Evolutionary conservation across 2,329 filamentous ascomycete genomes (phyloP).

Genomic region (Colletotrichum lini): DNA sequence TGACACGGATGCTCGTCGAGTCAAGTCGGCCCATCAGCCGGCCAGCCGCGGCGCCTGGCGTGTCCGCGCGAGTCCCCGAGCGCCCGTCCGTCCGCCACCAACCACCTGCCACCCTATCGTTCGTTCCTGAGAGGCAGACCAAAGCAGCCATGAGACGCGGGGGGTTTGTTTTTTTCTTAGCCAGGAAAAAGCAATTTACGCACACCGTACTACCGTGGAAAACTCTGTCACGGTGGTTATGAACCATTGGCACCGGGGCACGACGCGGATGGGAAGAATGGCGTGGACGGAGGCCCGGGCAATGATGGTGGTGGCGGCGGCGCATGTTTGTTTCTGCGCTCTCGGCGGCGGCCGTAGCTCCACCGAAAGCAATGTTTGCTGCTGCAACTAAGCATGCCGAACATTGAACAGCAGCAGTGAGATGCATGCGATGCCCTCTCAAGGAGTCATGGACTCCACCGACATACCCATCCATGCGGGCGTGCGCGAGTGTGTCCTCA

Average conservation of each 20-base stretch:
- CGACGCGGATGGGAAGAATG: background rate
- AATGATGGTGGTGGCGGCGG: conserved; percentile 7
- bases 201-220: background rate
- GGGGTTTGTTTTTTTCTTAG: conserved; percentile 3
- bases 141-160: conserved; percentile 36
- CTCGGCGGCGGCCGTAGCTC: conserved; percentile 6
- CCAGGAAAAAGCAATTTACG: conserved; percentile 24
- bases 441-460: background rate
- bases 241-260: background rate
- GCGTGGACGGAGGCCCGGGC: background rate
- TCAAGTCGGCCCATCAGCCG: conserved; percentile 24
- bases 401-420: conserved; percentile 2
- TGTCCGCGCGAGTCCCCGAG: conserved; percentile 22
- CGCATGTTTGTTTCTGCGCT: background rate
- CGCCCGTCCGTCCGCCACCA: conserved; percentile 6
- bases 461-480: background rate
- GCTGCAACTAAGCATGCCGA: conserved; percentile 20
- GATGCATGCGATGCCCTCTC: background rate
- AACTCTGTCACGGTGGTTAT: conserved; percentile 2
- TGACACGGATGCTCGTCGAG: conserved; percentile 36
- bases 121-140: conserved; percentile 10
- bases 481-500: background rate
- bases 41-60: conserved; percentile 7
- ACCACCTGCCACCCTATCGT: conserved; percentile 2
- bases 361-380: conserved; percentile 29